A percentile compares a stretch with the other conserved stretches of the same genome.
Conservation (phyloP, 345 rosid genomes). For the Cardamine chenopodiifolia region DNA sequence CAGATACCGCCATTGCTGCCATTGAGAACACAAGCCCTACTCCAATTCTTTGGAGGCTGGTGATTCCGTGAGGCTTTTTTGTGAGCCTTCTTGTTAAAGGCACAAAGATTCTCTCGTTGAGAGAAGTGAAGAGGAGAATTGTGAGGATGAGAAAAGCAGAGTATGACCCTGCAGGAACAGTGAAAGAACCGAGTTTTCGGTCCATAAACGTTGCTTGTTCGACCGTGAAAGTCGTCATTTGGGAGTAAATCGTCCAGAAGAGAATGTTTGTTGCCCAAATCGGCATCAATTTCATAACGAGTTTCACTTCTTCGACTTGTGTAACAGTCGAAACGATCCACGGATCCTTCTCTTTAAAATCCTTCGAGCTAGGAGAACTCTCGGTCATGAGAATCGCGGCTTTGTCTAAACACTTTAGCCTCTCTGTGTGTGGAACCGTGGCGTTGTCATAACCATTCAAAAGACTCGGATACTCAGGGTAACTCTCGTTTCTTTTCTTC, state of each 20-base stretch:
- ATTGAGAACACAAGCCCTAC: conserved; percentile 68
- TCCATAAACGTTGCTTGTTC: conserved; percentile 85
- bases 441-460: conserved; percentile 63
- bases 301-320: conserved; percentile 87
- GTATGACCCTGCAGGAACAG: conserved; percentile 66
- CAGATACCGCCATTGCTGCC: conserved; percentile 71
- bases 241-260: conserved; percentile 93
- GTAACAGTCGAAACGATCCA: conserved; percentile 73
- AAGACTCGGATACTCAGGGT: conserved; percentile 61
- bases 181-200: conserved; percentile 56
- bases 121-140: conserved; percentile 84
- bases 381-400: conserved; percentile 60
- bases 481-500: conserved; percentile 62
- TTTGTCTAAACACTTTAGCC: conserved; percentile 80
- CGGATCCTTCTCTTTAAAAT: conserved; percentile 43
- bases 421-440: conserved; percentile 59
- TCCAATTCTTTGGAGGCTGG: conserved; percentile 91
- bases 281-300: conserved; percentile 72
- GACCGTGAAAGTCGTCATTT: conserved; percentile 87
- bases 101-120: conserved; percentile 72
- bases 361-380: conserved; percentile 33
- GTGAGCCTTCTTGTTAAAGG: conserved; percentile 67
- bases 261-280: conserved; percentile 90
- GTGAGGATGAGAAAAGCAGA: conserved; percentile 66
- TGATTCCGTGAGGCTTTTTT: conserved; percentile 61